Conservation (phyloP, 2,329 filamentous ascomycete genomes). For the Didymella keratinophila region DNA sequence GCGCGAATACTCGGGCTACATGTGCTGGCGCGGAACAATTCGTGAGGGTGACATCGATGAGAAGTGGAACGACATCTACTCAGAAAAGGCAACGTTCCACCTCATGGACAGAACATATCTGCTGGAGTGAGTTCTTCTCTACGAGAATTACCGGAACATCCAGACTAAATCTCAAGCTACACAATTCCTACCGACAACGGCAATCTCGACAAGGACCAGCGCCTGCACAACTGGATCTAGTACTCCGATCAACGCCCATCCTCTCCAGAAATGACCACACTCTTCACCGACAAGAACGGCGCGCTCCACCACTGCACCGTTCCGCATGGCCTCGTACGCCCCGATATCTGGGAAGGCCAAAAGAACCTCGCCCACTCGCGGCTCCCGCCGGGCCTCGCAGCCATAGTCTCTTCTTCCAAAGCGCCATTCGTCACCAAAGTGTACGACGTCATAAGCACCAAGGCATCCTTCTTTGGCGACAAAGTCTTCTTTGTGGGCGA, state of each 20-base stretch:
- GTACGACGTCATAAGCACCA: background rate
- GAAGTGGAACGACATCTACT: background rate
- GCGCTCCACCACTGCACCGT: background rate
- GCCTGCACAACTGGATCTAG: background rate
- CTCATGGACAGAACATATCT: background rate
- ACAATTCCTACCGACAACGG: background rate
- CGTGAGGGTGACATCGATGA: background rate
- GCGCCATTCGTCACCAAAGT: background rate
- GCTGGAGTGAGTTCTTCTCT: background rate
- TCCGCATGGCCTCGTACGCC: background rate
- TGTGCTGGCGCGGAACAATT: background rate
- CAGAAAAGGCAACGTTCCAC: background rate
- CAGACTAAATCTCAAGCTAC: no score
- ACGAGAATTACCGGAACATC: no score
- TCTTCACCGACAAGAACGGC: background rate
- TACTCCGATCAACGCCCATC: background rate
- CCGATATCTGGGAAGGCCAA: background rate
- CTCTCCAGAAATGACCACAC: background rate
- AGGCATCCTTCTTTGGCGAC: no score
- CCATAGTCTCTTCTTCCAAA: background rate
- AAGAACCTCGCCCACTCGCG: background rate
- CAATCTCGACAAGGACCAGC: background rate
- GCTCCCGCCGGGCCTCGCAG: background rate
- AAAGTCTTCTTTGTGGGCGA: background rate
- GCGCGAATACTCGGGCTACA: background rate